Evolutionary conservation across 805 yeast species (phyloP), one percentile per base, ranked within the genome.

Genomic region (Sugiyamaella chiloensis): DNA sequence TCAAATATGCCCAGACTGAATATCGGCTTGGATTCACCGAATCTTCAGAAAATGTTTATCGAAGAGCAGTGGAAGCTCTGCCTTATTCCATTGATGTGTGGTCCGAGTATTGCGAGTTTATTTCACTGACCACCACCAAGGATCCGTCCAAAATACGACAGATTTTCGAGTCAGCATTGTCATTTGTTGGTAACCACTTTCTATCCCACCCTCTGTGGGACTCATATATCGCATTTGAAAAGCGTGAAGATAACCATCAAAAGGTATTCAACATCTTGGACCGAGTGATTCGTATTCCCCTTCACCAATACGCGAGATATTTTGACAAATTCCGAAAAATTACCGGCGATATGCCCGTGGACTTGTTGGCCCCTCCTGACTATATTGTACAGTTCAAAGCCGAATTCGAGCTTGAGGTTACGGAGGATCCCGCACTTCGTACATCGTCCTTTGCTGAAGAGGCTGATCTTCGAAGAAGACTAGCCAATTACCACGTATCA

Each of bases 191-290:
- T 0, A 56, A 66, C 27, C 86, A 89, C 50, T 93, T 87, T 64
- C 68, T 83, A 52, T 75, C 95, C 1, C 95, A 89, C 62, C 71
- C 80, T 0, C 67, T 90, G 42, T 91, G 97, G 98, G 95, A 89
- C 62, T 71, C 76, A 46, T 82, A 79, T 52, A 64, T 91, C 20
- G 83, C 75, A 32, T 85, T 80, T 68, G 84, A 80, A 56, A 62
- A 69, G n/a, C 65, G 68, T 21, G 64, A 65, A 12, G 55, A 57
- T 21, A 62, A 75, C 5, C 53, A 69, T 1, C 62, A 64, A 2
- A 57, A 79, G 1, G 73, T 82, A 48, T 52, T 57, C 29, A 67
- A 49, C 65, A 81, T 40, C 63, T 80, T 32, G 60, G 61, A 34
- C 4, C 50, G 66, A 24, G 52, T 66, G 29, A 47, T 62, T 8